These are phyloP conservation scores for Aspergillus hiratsukae DNA, from an alignment of 2,329 filamentous ascomycete species.

Conservation along the genomic window DNA sequence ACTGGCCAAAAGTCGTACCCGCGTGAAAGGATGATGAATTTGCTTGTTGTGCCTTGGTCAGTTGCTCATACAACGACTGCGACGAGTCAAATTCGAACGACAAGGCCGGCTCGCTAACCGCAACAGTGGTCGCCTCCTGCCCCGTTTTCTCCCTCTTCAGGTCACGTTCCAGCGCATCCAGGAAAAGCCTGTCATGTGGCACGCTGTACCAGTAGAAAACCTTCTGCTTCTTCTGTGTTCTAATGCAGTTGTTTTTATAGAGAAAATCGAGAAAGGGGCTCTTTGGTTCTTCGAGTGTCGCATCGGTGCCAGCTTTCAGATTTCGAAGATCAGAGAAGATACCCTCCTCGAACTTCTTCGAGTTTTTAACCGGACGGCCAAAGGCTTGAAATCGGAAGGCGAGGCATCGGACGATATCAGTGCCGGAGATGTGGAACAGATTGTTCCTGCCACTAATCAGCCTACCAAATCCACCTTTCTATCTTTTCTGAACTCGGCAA, in stretches of 20 bases:
- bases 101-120: slow-evolving; percentile 91
- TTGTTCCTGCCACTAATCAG: slow-evolving; percentile 65
- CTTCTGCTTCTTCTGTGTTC: slow-evolving; percentile 99
- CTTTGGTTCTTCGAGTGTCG: slow-evolving; percentile 96
- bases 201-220: slow-evolving; percentile 99
- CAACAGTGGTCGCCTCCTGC: slow-evolving; percentile 94
- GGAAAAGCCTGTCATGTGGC: slow-evolving; percentile 92
- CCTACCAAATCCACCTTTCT: slow-evolving; percentile 4
- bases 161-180: slow-evolving; percentile 94
- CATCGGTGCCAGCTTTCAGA: slow-evolving; percentile 95
- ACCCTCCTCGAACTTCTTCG: slow-evolving; percentile 99
- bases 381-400: slow-evolving; percentile 99
- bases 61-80: slow-evolving; percentile 97
- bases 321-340: slow-evolving; percentile 99
- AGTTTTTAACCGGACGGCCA: slow-evolving; percentile 96
- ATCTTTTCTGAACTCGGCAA: slow-evolving; percentile 5
- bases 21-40: slow-evolving; percentile 94
- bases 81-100: slow-evolving; percentile 99
- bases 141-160: slow-evolving; percentile 99
- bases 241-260: slow-evolving; percentile 99
- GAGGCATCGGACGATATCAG: slow-evolving; percentile 95
- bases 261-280: slow-evolving; percentile 97
- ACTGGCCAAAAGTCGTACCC: slow-evolving; percentile 62
- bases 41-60: slow-evolving; percentile 98
- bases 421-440: slow-evolving; percentile 98